Percentiles rank a stretch among this genome's conserved stretches.
Evolutionary conservation across 2,329 filamentous ascomycete species (phyloP).

Genomic region (Aspergillus sp.): DNA sequence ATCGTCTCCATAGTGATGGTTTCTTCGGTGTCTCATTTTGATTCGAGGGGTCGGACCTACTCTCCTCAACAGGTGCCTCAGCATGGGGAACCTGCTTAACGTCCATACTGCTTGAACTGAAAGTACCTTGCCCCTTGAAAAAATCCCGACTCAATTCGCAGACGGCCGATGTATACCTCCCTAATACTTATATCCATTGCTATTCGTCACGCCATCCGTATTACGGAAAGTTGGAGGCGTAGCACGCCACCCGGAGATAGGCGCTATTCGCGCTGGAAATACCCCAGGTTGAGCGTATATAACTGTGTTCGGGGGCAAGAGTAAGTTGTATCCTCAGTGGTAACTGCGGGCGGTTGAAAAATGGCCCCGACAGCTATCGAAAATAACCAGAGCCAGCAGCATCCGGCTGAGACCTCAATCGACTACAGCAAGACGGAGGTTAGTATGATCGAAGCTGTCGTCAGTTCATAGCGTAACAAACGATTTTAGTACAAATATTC

Average conservation of each 20-base stretch:
- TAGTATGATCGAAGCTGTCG: not conserved
- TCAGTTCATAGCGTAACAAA: not conserved
- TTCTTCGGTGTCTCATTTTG: not conserved
- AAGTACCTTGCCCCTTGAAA: too few species aligned
- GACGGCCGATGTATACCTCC: not conserved
- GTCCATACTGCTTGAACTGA: not conserved
- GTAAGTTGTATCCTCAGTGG: rapidly evolving
- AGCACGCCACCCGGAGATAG: not conserved
- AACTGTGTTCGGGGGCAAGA: not conserved
- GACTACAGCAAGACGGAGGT: not conserved
- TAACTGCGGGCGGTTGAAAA: too few species aligned
- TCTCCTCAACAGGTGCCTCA: not conserved
- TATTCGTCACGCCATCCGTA: not conserved
- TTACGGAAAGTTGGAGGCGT: not conserved
- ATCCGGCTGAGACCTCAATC: not conserved
- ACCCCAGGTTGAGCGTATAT: not conserved
- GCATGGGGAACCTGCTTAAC: not conserved
- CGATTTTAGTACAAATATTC: not conserved
- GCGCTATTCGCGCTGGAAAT: not conserved
- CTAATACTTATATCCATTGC: not conserved
- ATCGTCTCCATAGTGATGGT: not conserved
- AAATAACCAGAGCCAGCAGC: not conserved
- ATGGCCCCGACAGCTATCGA: not conserved
- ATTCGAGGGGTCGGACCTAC: not conserved
- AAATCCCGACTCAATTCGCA: not conserved